Conservation (phyloP, 2,329 filamentous ascomycete genomes). For the Colletotrichum sp. region DNA sequence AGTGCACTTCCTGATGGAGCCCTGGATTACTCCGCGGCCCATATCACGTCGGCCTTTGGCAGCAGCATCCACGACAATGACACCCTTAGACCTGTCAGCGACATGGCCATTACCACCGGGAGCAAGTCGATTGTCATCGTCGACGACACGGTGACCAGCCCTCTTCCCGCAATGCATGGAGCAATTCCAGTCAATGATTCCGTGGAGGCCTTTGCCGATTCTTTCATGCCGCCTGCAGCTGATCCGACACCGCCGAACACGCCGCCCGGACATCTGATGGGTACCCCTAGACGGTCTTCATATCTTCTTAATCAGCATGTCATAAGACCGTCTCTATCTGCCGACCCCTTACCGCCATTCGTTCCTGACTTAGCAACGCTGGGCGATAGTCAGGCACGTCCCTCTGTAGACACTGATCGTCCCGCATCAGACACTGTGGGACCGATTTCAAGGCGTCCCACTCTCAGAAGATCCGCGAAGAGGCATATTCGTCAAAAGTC, state of each 20-base stretch:
- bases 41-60: conserved; percentile 48
- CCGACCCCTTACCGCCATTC: conserved; percentile 51
- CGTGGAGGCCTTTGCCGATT: conserved; percentile 58
- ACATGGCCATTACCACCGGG: conserved; percentile 72
- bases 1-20: conserved; percentile 28
- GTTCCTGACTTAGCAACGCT: conserved; percentile 51
- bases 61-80: conserved; percentile 34
- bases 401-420: conserved; percentile 35
- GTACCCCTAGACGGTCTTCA: conserved; percentile 60
- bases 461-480: not conserved
- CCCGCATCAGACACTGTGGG: conserved; percentile 36
- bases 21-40: conserved; percentile 47
- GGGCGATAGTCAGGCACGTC: conserved; percentile 30
- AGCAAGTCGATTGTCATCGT: conserved; percentile 92
- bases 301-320: conserved; percentile 57
- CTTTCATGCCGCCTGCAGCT: conserved; percentile 51
- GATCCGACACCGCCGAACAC: conserved; percentile 68
- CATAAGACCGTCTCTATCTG: conserved; percentile 37
- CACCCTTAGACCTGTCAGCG: conserved; percentile 50
- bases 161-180: conserved; percentile 58
- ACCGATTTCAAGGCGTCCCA: conserved; percentile 15
- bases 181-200: conserved; percentile 51
- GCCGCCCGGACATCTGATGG: conserved; percentile 52
- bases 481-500: conserved; percentile 52
- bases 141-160: conserved; percentile 65